Evolutionary conservation across 345 rosid genomes (phyloP).

Genomic region (Firmiana major): DNA sequence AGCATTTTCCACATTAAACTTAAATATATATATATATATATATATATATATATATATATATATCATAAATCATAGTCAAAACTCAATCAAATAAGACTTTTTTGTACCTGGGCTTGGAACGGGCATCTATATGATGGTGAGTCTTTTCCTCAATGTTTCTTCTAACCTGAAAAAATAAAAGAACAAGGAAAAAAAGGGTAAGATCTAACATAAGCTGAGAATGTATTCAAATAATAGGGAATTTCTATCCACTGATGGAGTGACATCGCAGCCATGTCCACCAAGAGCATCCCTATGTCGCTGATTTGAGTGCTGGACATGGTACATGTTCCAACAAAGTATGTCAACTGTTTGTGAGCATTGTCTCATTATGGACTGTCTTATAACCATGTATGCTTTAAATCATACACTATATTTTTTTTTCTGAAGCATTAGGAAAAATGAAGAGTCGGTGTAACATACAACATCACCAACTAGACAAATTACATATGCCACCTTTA

Average conservation of each 20-base stretch:
- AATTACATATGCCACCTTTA: not conserved
- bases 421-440: not conserved
- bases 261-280: not conserved
- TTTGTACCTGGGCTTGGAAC: conserved; percentile 77
- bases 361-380: not conserved
- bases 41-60: no score
- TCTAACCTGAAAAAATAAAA: conserved; percentile 49
- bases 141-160: conserved; percentile 40
- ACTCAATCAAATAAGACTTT: not conserved
- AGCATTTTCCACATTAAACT: no score
- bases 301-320: not conserved
- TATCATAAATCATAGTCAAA: not conserved
- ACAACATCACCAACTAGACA: not conserved
- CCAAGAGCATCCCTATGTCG: not conserved
- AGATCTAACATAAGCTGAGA: not conserved
- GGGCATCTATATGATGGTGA: conserved; percentile 70
- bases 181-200: not conserved
- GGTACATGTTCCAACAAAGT: not conserved
- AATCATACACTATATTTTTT: not conserved
- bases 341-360: not conserved
- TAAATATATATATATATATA: no score
- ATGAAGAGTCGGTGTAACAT: not conserved
- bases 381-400: not conserved
- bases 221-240: not conserved
- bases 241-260: not conserved